Base-by-base conservation (phyloP, 2,329 filamentous ascomycete species). In the Fusarium penzigii region DNA sequence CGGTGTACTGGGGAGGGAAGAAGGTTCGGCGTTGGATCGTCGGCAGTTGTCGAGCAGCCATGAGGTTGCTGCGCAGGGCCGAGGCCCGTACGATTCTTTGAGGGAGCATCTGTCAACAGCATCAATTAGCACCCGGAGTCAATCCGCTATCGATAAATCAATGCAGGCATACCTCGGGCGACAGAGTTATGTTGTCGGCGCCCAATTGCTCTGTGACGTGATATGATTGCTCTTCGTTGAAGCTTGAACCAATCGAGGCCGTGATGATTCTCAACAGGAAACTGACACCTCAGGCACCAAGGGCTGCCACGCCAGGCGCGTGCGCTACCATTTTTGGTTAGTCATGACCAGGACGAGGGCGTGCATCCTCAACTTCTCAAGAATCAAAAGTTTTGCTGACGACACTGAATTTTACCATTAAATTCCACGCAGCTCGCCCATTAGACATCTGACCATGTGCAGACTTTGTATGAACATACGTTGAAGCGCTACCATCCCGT, bases 11-110 rank as follows among this genome's bases (percentile, higher is more conserved):
- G 14, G 73, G 68, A n/a, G 81, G 81, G 40, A 84, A 65, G 65
- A 82, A 85, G 55, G 74, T 74, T 73, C 84, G 81, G 64, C 78
- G 79, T 66, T 86, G 83, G 56, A 78, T 68, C 55, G 79, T 71
- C 47, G 82, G 78, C 32, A 82, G 70, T 68, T 76, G 76, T 69
- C 76, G 77, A 64, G 73, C 68, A 58, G 75, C 72, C 53, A 75
- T 70, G 48, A 78, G 70, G 57, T 75, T 68, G 52, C 71, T 74
- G 66, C 76, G 75, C 63, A 70, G 65, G 63, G 71, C 70, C 62
- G 70, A 73, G 62, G 71, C 77, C 74, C 80, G 79, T 65, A 73
- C 77, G 71, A 86, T 74, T 75, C 80, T 80, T 73, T 78, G 78
- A 61, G 79, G 75, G 70, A 86, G 77, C 84, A 87, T 86, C 83